Conservation (phyloP, 2,329 filamentous ascomycete species). For the Trichoderma koningii region DNA sequence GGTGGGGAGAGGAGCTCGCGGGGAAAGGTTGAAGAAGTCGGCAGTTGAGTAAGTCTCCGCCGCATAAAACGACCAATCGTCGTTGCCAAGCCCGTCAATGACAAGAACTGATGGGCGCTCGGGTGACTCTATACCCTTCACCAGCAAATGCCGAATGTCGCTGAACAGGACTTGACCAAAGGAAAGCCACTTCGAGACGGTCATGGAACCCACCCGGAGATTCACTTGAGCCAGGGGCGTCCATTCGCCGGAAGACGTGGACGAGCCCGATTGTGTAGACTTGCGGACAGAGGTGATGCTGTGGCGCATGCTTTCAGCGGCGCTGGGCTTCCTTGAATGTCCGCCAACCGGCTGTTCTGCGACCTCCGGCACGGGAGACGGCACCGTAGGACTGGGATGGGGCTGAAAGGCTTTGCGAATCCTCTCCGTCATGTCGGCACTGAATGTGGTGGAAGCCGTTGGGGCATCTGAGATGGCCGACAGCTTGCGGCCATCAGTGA, state of each 20-base stretch:
- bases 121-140: constrained; percentile 42
- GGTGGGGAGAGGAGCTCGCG: constrained; percentile 54
- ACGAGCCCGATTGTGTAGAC: constrained; percentile 49
- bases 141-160: constrained; percentile 71
- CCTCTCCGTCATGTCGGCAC: constrained; percentile 56
- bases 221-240: constrained; percentile 72
- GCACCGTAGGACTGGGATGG: constrained; percentile 46
- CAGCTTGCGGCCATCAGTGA: constrained; percentile 37
- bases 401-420: constrained; percentile 52
- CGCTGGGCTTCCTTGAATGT: constrained; percentile 37
- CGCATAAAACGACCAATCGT: constrained; percentile 86
- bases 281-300: constrained; percentile 39
- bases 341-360: constrained; percentile 30
- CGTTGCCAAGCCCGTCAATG: constrained; percentile 81
- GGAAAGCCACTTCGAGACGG: constrained; percentile 84
- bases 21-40: constrained; percentile 75
- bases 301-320: constrained; percentile 34
- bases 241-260: constrained; percentile 55
- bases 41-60: constrained; percentile 76
- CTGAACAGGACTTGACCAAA: constrained; percentile 84
- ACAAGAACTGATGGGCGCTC: constrained; percentile 68
- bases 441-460: constrained; percentile 54
- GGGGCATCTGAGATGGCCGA: constrained; percentile 42
- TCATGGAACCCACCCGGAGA: constrained; percentile 76
- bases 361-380: constrained; percentile 48